Evolutionary conservation across 2,329 filamentous ascomycete species (phyloP).

Genomic region (Exophiala dermatitidis): DNA sequence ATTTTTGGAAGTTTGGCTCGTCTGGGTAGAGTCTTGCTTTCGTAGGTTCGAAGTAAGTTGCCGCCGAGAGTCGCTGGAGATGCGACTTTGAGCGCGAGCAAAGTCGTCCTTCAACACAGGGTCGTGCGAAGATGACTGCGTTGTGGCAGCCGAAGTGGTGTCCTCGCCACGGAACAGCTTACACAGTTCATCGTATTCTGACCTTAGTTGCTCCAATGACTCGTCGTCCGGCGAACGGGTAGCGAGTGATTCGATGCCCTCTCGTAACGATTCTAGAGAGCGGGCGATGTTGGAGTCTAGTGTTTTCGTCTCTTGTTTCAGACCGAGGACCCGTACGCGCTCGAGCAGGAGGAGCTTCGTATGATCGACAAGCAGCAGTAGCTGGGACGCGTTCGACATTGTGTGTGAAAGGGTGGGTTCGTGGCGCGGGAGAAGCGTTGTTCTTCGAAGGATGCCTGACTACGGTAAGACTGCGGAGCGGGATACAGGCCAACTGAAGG

Average conservation of each 20-base stretch:
- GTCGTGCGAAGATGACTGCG: constrained; percentile 56
- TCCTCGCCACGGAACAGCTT: constrained; percentile 68
- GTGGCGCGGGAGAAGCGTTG: background rate
- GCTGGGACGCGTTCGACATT: constrained; percentile 58
- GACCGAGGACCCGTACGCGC: constrained; percentile 73
- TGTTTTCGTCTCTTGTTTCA: constrained; percentile 66
- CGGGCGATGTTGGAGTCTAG: constrained; percentile 85
- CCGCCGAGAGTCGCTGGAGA: constrained; percentile 19
- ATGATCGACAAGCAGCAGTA: constrained; percentile 90
- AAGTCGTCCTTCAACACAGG: constrained; percentile 57
- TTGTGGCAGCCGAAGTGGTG: constrained; percentile 44
- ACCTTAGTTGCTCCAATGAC: constrained; percentile 54
- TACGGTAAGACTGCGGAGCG: background rate
- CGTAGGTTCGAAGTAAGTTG: constrained; percentile 26
- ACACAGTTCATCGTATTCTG: constrained; percentile 68
- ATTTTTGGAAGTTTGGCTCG: constrained; percentile 52
- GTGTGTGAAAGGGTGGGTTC: constrained; percentile 23
- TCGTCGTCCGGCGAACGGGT: constrained; percentile 29
- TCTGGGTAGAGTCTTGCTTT: constrained; percentile 31
- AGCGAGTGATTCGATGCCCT: constrained; percentile 66
- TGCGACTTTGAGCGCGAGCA: constrained; percentile 48
- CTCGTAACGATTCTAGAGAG: constrained; percentile 77
- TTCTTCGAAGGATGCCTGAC: background rate
- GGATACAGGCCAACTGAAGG: background rate
- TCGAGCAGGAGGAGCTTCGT: constrained; percentile 94